phyloP scores from a whole-genome alignment of 106 monocot species.

The Dioscorea zingiberensis region DNA sequence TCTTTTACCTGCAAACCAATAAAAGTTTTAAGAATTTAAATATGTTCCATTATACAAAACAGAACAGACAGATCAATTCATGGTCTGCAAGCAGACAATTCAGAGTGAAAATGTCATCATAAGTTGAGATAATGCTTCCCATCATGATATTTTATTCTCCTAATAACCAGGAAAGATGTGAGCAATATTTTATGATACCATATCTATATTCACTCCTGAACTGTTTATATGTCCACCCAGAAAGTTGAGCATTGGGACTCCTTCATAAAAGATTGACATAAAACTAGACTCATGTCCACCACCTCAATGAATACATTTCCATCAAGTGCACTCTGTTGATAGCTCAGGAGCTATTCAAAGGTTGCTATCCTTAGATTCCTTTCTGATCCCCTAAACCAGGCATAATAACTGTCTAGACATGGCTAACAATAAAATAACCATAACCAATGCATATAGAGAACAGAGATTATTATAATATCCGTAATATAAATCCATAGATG shows the following conservation, averaged over 20 bases:
- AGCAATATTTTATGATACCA: background rate
- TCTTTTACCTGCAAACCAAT: constrained; percentile 62
- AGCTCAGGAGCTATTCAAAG: too few species aligned
- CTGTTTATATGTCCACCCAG: too few species aligned
- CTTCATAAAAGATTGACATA: too few species aligned
- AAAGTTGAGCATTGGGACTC: too few species aligned
- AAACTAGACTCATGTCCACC: too few species aligned
- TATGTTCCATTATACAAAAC: background rate
- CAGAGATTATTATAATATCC: background rate
- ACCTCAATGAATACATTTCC: too few species aligned
- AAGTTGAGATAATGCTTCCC: background rate
- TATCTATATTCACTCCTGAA: too few species aligned
- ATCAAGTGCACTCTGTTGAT: too few species aligned
- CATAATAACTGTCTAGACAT: background rate
- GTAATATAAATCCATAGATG: background rate
- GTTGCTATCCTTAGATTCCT: too few species aligned
- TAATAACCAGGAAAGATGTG: background rate
- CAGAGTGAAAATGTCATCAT: background rate
- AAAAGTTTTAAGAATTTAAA: background rate
- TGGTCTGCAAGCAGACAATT: background rate
- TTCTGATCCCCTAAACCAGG: too few species aligned
- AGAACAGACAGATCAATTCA: background rate
- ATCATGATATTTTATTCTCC: background rate
- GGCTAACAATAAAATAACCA: background rate
- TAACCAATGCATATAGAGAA: too few species aligned